Evolutionary conservation across 75 land plant species (phyloP), one percentile per base, ranked within the genome.

Genomic region (Sequoia sempervirens): DNA sequence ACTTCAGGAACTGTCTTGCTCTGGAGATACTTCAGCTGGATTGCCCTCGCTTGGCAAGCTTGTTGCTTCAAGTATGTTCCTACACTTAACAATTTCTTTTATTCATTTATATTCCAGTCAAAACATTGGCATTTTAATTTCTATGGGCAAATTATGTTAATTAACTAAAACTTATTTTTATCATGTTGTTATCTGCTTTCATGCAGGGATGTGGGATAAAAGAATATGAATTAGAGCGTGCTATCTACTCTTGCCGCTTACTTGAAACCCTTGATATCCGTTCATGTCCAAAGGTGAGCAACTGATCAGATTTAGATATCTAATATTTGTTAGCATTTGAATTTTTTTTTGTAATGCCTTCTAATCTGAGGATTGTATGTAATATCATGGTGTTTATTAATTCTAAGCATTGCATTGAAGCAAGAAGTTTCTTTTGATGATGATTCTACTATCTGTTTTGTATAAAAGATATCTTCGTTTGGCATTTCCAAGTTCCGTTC

Each of bases 181-280:
- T 50, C n/a, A 84, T 52, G 64, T 37, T 28, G 13, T 34, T n/a
- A 18, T 15, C 47, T 61, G n/a, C 30, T n/a, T 26, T 83, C 46
- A 3, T 83, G 14, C 84, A 97, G 99, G 95, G 90, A 43, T 97
- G 95, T 84, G 91, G 87, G 46, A 94, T 97, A 84, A 86, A 88
- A 20, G 92, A 91, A 86, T 85, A 87, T 80, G 92, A 80, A 40
- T 83, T 97, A 58, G 93, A 89, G 86, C 79, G 82, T 84, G 93
- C 94, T 0, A 85, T 97, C 72, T 85, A 85, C 41, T 87, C 88
- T n/a, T 97, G 99, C 80, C 84, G 47, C 81, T 80, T 87, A 89
- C 89, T 96, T 56, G 99, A 96, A 87, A 96, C 96, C 36, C 93
- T 97, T 34, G 97, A 97, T 85, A 80, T 97, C 58, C 98, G 92